phyloP scores from a whole-genome alignment of 441 rosid species.

The Aleurites moluccanus region DNA sequence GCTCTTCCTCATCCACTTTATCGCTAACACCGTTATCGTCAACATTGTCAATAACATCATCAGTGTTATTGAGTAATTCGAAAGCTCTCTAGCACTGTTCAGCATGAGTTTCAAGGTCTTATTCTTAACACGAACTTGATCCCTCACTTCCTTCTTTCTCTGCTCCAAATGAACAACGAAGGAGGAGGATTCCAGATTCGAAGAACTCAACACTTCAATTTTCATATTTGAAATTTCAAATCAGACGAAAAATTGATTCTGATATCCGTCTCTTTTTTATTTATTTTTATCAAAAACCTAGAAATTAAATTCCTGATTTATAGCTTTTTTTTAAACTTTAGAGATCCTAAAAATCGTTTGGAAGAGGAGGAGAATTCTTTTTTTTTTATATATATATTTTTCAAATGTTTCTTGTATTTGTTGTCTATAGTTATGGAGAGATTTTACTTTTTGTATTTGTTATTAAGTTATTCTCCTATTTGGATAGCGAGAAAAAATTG shows the following conservation, averaged over 20 bases:
- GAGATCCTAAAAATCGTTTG: too few species aligned
- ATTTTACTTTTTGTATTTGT: too few species aligned
- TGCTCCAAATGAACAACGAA: slow-evolving; percentile 13
- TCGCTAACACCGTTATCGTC: slow-evolving; percentile 24
- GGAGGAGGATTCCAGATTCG: slow-evolving; percentile 23
- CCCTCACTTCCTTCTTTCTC: slow-evolving; percentile 31
- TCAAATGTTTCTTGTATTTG: too few species aligned
- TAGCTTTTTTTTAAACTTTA: neutral
- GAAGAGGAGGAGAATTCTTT: too few species aligned
- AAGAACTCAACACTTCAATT: slow-evolving; percentile 34
- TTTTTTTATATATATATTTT: too few species aligned
- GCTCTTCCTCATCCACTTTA: slow-evolving; percentile 15
- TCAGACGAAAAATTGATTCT: neutral
- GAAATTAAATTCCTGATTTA: neutral
- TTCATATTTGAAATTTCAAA: slow-evolving; percentile 31
- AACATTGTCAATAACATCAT: slow-evolving; percentile 28
- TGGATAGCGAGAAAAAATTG: too few species aligned
- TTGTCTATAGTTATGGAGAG: too few species aligned
- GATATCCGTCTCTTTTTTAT: neutral
- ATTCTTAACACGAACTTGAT: slow-evolving; percentile 59
- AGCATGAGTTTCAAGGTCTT: slow-evolving; percentile 70
- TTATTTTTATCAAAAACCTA: neutral
- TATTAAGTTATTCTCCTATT: too few species aligned
- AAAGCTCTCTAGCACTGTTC: slow-evolving; percentile 89
- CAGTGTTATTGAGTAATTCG: slow-evolving; percentile 46